Percentiles rank a stretch among this genome's conserved stretches.
These are phyloP conservation scores for Thinopyrum elongatum DNA, from an alignment of 176 grass and related monocot genomes.

Conservation along the genomic window DNA sequence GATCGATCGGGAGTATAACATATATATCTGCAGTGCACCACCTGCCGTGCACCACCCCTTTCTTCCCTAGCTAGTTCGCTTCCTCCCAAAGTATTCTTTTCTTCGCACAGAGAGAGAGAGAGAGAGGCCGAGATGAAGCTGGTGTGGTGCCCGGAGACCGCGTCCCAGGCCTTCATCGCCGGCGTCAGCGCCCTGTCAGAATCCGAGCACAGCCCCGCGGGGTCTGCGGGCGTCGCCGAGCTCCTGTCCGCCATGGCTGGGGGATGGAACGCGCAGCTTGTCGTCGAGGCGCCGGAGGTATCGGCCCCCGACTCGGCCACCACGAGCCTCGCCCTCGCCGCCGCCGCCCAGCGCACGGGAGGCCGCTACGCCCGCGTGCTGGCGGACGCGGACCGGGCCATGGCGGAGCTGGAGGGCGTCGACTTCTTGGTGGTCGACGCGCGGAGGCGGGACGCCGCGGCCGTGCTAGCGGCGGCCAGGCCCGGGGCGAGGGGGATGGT, in stretches of 20 bases:
- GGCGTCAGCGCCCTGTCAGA: slow-evolving; percentile 36
- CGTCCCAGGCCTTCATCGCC: slow-evolving; percentile 64
- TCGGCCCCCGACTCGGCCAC: neutral
- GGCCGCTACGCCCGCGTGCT: slow-evolving; percentile 30
- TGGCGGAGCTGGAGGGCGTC: slow-evolving; percentile 53
- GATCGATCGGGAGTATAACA: no score
- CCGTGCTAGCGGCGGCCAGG: slow-evolving; percentile 46
- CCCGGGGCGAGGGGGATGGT: slow-evolving; percentile 70
- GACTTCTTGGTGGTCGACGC: slow-evolving; percentile 71
- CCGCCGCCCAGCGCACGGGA: slow-evolving; percentile 22
- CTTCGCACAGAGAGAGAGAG: neutral
- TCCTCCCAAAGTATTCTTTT: neutral
- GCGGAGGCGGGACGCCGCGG: slow-evolving; percentile 36
- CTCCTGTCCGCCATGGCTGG: slow-evolving; percentile 70
- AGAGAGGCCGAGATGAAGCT: slow-evolving; percentile 24
- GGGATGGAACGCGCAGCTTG: slow-evolving; percentile 67
- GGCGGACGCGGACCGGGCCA: slow-evolving; percentile 23
- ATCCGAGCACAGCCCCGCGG: neutral
- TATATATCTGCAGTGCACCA: no score
- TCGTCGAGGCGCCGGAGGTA: slow-evolving; percentile 53
- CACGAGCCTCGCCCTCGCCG: slow-evolving; percentile 43
- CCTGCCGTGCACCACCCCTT: neutral
- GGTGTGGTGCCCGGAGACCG: slow-evolving; percentile 66
- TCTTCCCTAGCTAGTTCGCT: neutral
- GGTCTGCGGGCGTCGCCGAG: slow-evolving; percentile 38